Conservation (phyloP, 2,329 filamentous ascomycete genomes). For the Fusarium coicis region DNA sequence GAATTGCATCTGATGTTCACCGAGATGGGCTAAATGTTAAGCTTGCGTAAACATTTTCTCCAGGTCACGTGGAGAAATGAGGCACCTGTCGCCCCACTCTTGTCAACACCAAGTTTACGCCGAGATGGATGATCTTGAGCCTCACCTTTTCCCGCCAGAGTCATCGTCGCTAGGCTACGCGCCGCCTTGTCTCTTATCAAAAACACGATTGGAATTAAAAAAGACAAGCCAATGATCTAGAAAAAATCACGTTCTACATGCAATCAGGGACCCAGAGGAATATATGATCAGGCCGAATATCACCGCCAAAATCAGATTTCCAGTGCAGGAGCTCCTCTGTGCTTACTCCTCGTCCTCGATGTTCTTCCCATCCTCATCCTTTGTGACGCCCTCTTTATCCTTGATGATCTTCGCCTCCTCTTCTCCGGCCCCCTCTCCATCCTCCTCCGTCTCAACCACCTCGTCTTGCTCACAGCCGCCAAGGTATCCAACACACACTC, state of each 20-base stretch:
- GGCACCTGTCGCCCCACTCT: conserved; percentile 35
- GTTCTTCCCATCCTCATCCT: not conserved
- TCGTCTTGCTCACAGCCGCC: rapidly evolving
- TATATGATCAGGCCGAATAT: too few species aligned
- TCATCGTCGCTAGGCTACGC: not conserved
- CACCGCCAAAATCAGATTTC: not conserved
- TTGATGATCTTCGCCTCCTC: not conserved
- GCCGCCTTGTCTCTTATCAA: not conserved
- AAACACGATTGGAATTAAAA: not conserved
- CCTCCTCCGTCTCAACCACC: not conserved
- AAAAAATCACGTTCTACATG: not conserved
- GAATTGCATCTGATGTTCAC: conserved; percentile 1
- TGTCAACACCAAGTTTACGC: conserved; percentile 20
- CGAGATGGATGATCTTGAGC: conserved; percentile 4
- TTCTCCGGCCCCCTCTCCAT: not conserved
- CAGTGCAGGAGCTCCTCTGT: not conserved
- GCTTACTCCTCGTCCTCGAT: not conserved
- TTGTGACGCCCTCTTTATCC: not conserved
- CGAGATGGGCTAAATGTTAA: conserved; percentile 15
- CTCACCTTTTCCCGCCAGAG: not conserved
- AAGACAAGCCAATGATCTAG: not conserved
- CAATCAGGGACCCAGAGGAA: not conserved
- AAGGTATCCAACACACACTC: not conserved
- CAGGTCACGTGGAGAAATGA: conserved; percentile 43
- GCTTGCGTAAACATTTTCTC: conserved; percentile 48